A percentile compares a stretch with the other conserved stretches of the same genome.
These are phyloP conservation scores for Colletotrichum costaricense DNA, from an alignment of 2,329 filamentous ascomycete species.

Conservation along the genomic window DNA sequence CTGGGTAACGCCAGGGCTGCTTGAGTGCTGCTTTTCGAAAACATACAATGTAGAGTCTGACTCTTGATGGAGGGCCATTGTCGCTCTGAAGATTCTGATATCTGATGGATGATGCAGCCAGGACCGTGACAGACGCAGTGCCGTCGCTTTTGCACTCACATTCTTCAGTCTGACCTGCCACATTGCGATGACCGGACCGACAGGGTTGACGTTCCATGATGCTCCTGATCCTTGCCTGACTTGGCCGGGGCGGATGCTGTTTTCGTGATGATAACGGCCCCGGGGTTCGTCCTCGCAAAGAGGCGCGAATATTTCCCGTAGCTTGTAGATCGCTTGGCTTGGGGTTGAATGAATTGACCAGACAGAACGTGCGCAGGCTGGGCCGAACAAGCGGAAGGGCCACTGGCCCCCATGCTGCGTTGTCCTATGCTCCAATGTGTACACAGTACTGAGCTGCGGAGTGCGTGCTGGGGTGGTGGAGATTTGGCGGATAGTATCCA, in stretches of 20 bases:
- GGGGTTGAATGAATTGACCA: slow-evolving; percentile 29
- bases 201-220: slow-evolving; percentile 36
- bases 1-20: slow-evolving; percentile 23
- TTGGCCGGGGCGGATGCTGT: slow-evolving; percentile 33
- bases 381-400: slow-evolving; percentile 26
- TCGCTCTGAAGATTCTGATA: slow-evolving; percentile 31
- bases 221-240: slow-evolving; percentile 31
- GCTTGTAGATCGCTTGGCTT: slow-evolving; percentile 28
- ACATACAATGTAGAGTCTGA: slow-evolving; percentile 10
- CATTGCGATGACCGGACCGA: slow-evolving; percentile 34
- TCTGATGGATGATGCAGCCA: slow-evolving; percentile 31
- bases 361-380: slow-evolving; percentile 3
- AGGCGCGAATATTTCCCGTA: slow-evolving; percentile 35
- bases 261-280: slow-evolving; percentile 34
- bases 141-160: slow-evolving; percentile 30
- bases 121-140: slow-evolving; percentile 24
- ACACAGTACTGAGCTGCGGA: slow-evolving; percentile 9
- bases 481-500: slow-evolving; percentile 28
- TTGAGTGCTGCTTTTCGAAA: slow-evolving; percentile 12
- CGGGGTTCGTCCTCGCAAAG: slow-evolving; percentile 25
- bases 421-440: neutral
- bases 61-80: slow-evolving; percentile 8
- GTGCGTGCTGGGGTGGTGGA: slow-evolving; percentile 28
- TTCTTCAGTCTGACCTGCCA: slow-evolving; percentile 36
- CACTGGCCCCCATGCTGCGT: slow-evolving; percentile 23